These are phyloP conservation scores for Tylopilus subfusipes DNA, from an alignment of 768 basidiomycete species.

Conservation along the genomic window DNA sequence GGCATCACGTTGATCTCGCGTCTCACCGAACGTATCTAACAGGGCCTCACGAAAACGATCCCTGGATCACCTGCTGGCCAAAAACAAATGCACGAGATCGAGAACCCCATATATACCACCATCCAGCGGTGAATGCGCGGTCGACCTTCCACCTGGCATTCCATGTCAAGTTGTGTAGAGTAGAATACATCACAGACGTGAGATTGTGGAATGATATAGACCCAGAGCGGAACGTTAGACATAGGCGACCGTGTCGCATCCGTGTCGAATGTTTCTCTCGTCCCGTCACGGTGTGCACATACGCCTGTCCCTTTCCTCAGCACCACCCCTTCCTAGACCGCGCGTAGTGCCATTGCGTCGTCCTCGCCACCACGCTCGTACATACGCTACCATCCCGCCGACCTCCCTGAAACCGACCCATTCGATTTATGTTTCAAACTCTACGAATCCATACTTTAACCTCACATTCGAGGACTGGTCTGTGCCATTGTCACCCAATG, in stretches of 20 bases:
- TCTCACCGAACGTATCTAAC: not conserved
- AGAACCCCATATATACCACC: conserved; percentile 75
- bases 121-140: conserved; percentile 67
- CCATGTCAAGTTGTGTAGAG: conserved; percentile 17
- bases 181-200: conserved; percentile 12
- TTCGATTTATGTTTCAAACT: conserved; percentile 70
- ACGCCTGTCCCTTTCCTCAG: conserved; percentile 8
- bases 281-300: conserved; percentile 29
- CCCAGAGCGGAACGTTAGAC: not conserved
- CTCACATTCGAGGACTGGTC: conserved; percentile 90
- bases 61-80: conserved; percentile 83
- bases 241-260: no score
- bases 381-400: conserved; percentile 10
- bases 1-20: not conserved
- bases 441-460: conserved; percentile 85
- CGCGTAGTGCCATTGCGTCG: not conserved
- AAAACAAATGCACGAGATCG: conserved; percentile 84
- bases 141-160: not conserved
- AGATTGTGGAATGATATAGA: not conserved
- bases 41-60: conserved; percentile 91
- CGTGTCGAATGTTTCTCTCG: conserved; percentile 28
- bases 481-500: conserved; percentile 20
- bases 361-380: conserved; percentile 4
- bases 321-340: not conserved
- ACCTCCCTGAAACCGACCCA: conserved; percentile 36